Evolutionary conservation across 495 filamentous ascomycete species (phyloP), one percentile per base, ranked within the genome.

Genomic region (Penicillium malachiteum): DNA sequence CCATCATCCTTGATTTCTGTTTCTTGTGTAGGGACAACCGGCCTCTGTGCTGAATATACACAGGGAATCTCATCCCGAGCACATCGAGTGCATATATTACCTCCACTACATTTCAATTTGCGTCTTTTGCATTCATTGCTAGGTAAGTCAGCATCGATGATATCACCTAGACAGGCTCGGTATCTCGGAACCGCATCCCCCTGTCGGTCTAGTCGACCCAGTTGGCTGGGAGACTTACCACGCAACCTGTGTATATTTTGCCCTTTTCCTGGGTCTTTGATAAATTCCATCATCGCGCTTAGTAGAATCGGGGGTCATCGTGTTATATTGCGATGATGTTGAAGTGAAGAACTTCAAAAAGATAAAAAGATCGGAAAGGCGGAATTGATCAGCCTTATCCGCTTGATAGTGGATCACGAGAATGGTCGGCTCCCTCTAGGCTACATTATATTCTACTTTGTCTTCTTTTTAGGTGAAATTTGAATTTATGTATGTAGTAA

Each of bases 101-200:
- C 83, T 47, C 91, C 91, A 66, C 91, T 92, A 70, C 91, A 96
- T 67, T 94, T 95, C 69, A 96, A 87, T 72, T 96, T 96, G 42
- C 91, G 85, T 18, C 90, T 79, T 62, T 95, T 95, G 74, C 91
- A 96, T 65, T 96, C 89, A 64, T 92, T 95, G 60, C 78, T 81
- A 40, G 9, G 30, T 5, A 31, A 10, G 50, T 62, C 56, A 67
- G 58, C 31, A 47, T 26, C 21, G 21, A 26, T 26, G 21, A 26
- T 46, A 42, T 33, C 16, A n/a, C n/a, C n/a, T n/a, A n/a, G n/a
- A n/a, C n/a, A 30, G 5, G 32, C 42, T 38, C 38, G 34, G 17
- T 41, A 11, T 18, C 13, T 17, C 13, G 41, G 26, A 33, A 52
- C 5, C n/a, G 10, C 0, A 38, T 0, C 18, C 9, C n/a, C 39